Conservation (phyloP, 768 basidiomycete species). For the Xerocomellus amylosporus region DNA sequence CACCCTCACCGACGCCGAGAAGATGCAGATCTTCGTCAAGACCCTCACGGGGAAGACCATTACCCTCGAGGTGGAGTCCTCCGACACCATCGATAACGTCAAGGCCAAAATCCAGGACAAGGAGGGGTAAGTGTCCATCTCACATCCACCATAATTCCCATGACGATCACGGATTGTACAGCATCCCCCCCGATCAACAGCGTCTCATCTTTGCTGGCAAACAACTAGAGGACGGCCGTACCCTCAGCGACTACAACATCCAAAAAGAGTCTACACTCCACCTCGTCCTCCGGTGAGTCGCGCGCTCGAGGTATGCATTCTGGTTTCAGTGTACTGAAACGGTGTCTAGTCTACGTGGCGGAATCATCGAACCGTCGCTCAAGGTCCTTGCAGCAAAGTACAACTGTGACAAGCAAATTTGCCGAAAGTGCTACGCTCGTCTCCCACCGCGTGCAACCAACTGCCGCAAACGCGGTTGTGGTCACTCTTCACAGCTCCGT, state of each 20-base stretch:
- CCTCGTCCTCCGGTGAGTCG: constrained; percentile 84
- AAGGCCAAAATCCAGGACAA: constrained; percentile 53
- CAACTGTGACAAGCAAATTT: constrained; percentile 99
- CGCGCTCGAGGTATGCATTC: too few relatives aligned
- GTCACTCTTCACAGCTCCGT: constrained; percentile 87
- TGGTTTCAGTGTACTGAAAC: not conserved
- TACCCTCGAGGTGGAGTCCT: constrained; percentile 31
- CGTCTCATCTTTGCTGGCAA: constrained; percentile 74
- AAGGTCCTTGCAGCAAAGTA: constrained; percentile 96
- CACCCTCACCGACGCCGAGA: constrained; percentile 12
- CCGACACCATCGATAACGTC: constrained; percentile 29
- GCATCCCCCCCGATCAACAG: constrained; percentile 28
- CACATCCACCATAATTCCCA: too few relatives aligned
- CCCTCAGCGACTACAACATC: constrained; percentile 95
- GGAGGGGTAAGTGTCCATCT: constrained; percentile 50
- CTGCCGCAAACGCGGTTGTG: constrained; percentile 94
- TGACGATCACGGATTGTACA: constrained; percentile 32
- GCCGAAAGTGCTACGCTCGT: constrained; percentile 99
- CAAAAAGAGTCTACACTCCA: constrained; percentile 98
- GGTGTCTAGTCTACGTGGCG: constrained; percentile 41
- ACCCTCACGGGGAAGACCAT: constrained; percentile 65
- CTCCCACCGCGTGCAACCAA: constrained; percentile 99
- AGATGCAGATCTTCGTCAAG: constrained; percentile 77
- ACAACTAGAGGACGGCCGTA: constrained; percentile 98
- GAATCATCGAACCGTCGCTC: constrained; percentile 98